Conservation (phyloP, 306 rosid genomes). For the Malus domestica region DNA sequence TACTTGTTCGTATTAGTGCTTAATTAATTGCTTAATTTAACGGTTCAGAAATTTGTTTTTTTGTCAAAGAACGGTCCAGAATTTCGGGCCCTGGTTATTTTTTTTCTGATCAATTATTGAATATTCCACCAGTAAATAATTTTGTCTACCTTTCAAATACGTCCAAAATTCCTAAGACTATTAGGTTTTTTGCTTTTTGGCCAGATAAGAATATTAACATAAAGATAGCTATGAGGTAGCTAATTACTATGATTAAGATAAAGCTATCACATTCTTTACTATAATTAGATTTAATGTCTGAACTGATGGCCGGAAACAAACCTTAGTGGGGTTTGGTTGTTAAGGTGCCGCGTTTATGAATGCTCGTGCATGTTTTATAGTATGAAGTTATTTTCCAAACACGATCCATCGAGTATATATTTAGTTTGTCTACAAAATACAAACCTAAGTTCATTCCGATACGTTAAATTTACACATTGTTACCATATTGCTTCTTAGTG, state of each 20-base stretch:
- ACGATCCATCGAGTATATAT: no score
- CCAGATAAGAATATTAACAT: neutral
- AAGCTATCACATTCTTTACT: neutral
- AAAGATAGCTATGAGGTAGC: neutral
- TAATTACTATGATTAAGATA: neutral
- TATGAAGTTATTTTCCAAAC: neutral
- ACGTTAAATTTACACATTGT: no score
- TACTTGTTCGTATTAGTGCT: slow-evolving; percentile 20
- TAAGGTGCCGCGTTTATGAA: neutral
- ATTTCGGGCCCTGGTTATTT: slow-evolving; percentile 15
- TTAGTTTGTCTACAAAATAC: no score
- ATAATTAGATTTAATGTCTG: neutral
- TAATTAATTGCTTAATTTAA: slow-evolving; percentile 10
- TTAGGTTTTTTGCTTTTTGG: neutral
- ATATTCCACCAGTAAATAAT: slow-evolving; percentile 23
- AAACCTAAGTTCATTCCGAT: no score
- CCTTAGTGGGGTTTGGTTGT: neutral
- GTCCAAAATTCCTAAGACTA: slow-evolving; percentile 10
- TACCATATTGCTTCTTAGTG: no score
- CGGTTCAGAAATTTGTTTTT: slow-evolving; percentile 3
- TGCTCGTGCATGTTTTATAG: neutral
- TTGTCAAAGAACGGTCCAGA: neutral
- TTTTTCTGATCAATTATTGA: slow-evolving; percentile 12
- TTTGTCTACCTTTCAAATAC: slow-evolving; percentile 25
- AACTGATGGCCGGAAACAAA: neutral